These are phyloP conservation scores for Apiospora sp. DNA, from an alignment of 2,329 filamentous ascomycete species.

Conservation along the genomic window DNA sequence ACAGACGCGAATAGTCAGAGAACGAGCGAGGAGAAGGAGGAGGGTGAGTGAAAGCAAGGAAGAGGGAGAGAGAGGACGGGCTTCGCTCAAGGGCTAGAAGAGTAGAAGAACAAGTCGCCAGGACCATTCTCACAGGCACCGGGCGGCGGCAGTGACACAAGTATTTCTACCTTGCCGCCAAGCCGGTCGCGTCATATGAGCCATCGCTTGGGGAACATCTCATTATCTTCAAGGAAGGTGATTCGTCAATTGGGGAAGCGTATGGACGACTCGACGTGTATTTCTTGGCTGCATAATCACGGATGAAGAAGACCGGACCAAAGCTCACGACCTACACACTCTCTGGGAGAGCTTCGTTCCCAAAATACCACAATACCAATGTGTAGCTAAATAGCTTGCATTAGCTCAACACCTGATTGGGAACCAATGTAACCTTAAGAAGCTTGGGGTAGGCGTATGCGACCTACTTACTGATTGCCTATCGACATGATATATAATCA, in stretches of 20 bases:
- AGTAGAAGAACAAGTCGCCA: background rate
- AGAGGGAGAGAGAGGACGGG: background rate
- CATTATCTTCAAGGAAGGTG: background rate
- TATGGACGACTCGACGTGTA: background rate
- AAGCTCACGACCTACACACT: background rate
- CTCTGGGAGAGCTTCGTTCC: background rate
- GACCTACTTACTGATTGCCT: background rate
- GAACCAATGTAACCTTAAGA: background rate
- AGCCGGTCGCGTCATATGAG: background rate
- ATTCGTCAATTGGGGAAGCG: background rate
- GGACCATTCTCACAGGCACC: background rate
- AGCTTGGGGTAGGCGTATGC: background rate
- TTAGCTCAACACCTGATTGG: background rate
- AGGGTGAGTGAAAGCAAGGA: background rate
- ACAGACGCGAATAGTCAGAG: background rate
- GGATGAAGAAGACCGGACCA: too few species aligned
- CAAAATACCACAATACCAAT: background rate
- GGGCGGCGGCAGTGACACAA: background rate
- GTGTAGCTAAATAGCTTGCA: background rate
- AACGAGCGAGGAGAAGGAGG: background rate
- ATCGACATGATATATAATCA: background rate
- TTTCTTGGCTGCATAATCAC: slow-evolving; percentile 10
- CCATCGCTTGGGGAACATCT: background rate
- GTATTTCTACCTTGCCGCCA: slow-evolving; percentile 3
- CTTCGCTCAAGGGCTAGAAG: background rate